Base-by-base conservation (phyloP, 331 rosid genomes). In the Spiraea crenata region DNA sequence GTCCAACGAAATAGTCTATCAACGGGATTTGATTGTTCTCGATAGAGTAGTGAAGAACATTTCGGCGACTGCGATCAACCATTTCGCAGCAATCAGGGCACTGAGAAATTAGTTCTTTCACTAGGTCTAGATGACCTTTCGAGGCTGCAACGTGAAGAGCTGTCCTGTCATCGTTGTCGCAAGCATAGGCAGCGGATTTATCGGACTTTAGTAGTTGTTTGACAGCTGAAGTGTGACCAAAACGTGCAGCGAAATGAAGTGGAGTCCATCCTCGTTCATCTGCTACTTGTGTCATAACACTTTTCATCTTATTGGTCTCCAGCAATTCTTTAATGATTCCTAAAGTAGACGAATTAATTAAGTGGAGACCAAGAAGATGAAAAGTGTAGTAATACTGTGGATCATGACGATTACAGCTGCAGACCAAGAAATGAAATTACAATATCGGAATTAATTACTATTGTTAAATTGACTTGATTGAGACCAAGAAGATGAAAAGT, bases 81-180 rank as follows among this genome's bases (percentile, higher is more conserved):
- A 48, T 1, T 40, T 74, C 62, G 0, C 60, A 41, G 31, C 68
- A 55, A 64, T 64, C 81, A 4, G 72, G 76, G 60, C 81, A 55
- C 7, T 4, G 6, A 0, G 39, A 1, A 3, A 63, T 9, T 1
- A 76, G 54, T 19, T 7, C n/a, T n/a, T 6, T 3, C 57, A 76
- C 6, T 1, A 16, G 14, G 0, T 5, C n/a, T 9, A 0, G 2
- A 41, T 68, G 42, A 4, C 63, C 49, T 13, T 0, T 1, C 5
- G 0, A 4, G 3, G 74, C 74, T 10, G 79, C 79, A 3, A 75
- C 4, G n/a, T 75, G 79, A 67, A 66, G 63, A 40, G 70, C 49
- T 12, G 2, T 60, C 9, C 20, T 38, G 20, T 14, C 54, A 0
- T 17, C 35, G 7, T 69, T 61, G 20, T 34, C 3, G 0, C 8